These are phyloP conservation scores for Alternaria gansuensis DNA, from an alignment of 2,329 filamentous ascomycete genomes.

Conservation along the genomic window DNA sequence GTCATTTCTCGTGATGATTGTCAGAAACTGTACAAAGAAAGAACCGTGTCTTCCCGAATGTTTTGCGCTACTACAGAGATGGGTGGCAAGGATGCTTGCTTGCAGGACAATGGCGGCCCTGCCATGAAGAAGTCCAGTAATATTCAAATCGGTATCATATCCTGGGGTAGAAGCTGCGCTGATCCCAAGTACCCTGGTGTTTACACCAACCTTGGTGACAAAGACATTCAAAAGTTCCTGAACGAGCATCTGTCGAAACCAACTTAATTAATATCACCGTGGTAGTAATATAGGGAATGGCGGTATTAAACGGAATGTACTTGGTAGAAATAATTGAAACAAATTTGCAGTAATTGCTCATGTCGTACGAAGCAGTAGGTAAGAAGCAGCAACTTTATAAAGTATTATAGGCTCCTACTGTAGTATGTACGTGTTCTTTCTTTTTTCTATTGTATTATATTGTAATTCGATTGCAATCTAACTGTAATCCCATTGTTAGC, in stretches of 20 bases:
- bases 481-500: no score
- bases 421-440: no score
- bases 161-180: conserved; percentile 34
- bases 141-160: conserved; percentile 18
- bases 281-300: background rate
- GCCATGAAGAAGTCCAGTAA: conserved; percentile 28
- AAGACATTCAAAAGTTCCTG: background rate
- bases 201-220: conserved; percentile 30
- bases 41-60: conserved; percentile 37
- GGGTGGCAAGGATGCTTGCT: conserved; percentile 38
- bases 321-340: background rate
- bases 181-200: conserved; percentile 36
- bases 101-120: conserved; percentile 45
- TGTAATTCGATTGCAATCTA: no score
- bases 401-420: no score
- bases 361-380: no score
- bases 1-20: conserved; percentile 38
- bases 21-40: conserved; percentile 29
- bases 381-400: no score
- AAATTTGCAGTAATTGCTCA: background rate
- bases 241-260: background rate
- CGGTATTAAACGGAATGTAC: no score
- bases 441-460: no score
- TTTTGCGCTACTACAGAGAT: conserved; percentile 35
- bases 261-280: background rate